Evolutionary conservation across 2,329 filamentous ascomycete species (phyloP), one percentile per base, ranked within the genome.

Genomic region (Acrocalymma vagum): DNA sequence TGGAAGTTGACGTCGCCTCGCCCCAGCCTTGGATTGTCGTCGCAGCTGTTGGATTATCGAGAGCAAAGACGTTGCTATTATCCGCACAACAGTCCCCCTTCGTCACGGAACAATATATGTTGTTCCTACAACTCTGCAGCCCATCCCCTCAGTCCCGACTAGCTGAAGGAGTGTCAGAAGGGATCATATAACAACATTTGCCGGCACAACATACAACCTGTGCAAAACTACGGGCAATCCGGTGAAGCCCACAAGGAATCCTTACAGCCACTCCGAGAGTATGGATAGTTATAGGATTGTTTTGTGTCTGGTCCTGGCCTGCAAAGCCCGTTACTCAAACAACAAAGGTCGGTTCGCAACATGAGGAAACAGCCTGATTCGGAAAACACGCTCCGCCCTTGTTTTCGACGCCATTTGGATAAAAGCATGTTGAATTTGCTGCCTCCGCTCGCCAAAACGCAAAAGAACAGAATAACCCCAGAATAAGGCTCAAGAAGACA

Each of bases 261-360:
- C n/a, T 53, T 58, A 21, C 54, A 60, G 8, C 45, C 46, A 22
- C 47, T 56, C 26, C 54, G 47, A 29, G 58, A 60, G 28, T 45
- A 51, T 16, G 51, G 38, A 24, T 56, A 60, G 10, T 37, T 32
- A 30, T 56, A 54, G 3, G 36, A 42, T 18, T 35, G 28, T 28
- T 27, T 30, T 3, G 39, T 25, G 10, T 54, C 50, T 5, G 53
- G 45, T 8, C 56, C 52, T 10, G 52, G 51, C 14, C 38, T 16
- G 37, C 56, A 60, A 6, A 60, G 54, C 1, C 52, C 53, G 18
- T 54, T 58, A 28, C 49, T 51, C 13, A 56, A 38, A 28, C 56
- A 60, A 58, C 24, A 29, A 56, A 60, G 10, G 47, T 52, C 18
- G 52, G 54, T 6, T 54, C 54, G 35, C 56, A 60, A 32, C 56